phyloP scores from a whole-genome alignment of 441 rosid genomes.

The Croton laevigatus region DNA sequence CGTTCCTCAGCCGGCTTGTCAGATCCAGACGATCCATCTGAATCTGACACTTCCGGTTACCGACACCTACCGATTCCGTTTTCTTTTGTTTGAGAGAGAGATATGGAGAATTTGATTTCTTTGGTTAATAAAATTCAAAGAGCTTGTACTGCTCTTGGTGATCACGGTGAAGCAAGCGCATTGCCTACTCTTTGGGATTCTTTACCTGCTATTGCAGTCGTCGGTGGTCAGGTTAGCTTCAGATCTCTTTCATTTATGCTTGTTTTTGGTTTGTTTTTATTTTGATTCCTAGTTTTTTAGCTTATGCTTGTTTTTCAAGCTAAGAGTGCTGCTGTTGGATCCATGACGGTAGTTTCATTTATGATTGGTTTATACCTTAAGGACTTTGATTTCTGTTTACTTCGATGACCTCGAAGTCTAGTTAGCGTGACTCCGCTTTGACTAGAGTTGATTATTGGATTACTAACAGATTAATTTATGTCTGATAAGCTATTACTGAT shows the following conservation, averaged over 20 bases:
- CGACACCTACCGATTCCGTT: conserved; percentile 6
- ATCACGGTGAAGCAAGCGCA: conserved; percentile 88
- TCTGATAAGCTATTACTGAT: background rate
- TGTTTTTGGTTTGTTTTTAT: background rate
- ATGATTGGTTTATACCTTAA: conserved; percentile 2
- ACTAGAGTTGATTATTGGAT: background rate
- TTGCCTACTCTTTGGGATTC: conserved; percentile 98
- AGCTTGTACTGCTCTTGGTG: conserved; percentile 99
- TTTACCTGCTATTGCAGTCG: conserved; percentile 93
- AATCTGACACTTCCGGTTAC: conserved; percentile 15
- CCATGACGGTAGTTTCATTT: background rate
- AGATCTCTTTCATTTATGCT: conserved; percentile 3
- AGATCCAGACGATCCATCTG: conserved; percentile 50
- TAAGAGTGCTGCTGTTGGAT: background rate
- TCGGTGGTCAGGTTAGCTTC: conserved; percentile 85
- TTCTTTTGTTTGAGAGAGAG: background rate
- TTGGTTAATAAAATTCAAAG: conserved; percentile 95
- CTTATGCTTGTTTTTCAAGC: background rate
- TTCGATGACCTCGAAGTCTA: conserved; percentile 4
- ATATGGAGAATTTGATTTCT: conserved; percentile 89
- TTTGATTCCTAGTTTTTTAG: background rate
- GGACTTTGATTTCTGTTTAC: background rate
- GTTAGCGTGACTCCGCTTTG: conserved; percentile 1
- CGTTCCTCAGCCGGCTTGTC: conserved; percentile 14
- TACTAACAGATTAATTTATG: background rate